Percentiles rank a stretch among this genome's conserved stretches.
Conservation (phyloP, 805 yeast genomes). For the Metschnikowia rubicola region DNA sequence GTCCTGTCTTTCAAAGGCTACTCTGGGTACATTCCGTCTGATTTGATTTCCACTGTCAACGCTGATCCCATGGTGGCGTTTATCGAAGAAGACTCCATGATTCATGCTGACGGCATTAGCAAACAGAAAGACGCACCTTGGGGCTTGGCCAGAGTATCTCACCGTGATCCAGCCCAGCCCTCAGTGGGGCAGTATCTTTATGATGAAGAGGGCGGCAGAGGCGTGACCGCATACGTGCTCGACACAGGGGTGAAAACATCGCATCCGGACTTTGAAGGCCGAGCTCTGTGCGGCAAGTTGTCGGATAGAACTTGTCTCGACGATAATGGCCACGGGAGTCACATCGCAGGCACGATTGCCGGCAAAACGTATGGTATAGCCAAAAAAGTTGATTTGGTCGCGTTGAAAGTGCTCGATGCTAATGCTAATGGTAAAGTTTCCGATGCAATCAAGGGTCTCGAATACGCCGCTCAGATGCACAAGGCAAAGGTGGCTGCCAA, state of each 20-base stretch:
- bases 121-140: slow-evolving; percentile 87
- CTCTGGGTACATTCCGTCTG: slow-evolving; percentile 20
- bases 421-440: slow-evolving; percentile 83
- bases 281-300: slow-evolving; percentile 85
- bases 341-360: slow-evolving; percentile 92
- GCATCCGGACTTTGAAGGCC: slow-evolving; percentile 76
- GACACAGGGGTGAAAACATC: slow-evolving; percentile 82
- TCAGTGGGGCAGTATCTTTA: slow-evolving; percentile 46
- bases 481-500: slow-evolving; percentile 47
- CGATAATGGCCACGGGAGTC: slow-evolving; percentile 94
- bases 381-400: slow-evolving; percentile 72
- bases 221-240: slow-evolving; percentile 81
- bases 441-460: slow-evolving; percentile 81
- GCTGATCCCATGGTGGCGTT: slow-evolving; percentile 18
- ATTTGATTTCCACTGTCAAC: slow-evolving; percentile 14
- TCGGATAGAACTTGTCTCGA: slow-evolving; percentile 56
- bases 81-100: slow-evolving; percentile 22
- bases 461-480: slow-evolving; percentile 75
- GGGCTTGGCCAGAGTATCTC: slow-evolving; percentile 91
- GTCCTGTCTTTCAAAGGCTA: slow-evolving; percentile 19
- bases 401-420: slow-evolving; percentile 78
- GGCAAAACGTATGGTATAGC: slow-evolving; percentile 80
- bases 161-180: slow-evolving; percentile 51
- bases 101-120: slow-evolving; percentile 42
- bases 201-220: slow-evolving; percentile 73